Base-by-base conservation (phyloP, 495 filamentous ascomycete species). In the Daldinia concentrica region DNA sequence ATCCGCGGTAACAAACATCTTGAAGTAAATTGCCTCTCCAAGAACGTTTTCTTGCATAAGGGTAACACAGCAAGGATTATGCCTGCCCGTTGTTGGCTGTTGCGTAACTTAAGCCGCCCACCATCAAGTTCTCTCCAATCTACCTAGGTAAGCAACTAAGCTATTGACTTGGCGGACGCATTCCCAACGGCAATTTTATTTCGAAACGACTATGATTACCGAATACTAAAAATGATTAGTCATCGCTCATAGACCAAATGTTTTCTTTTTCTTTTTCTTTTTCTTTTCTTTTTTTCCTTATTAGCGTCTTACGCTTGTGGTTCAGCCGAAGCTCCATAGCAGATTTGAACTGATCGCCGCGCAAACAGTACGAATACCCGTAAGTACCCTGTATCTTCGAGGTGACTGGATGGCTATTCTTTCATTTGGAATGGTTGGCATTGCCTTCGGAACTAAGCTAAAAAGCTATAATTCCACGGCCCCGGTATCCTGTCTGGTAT, bases 11-110 rank as follows among this genome's bases (percentile, higher is more conserved):
- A 50, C 48, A 64, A 51, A 68, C 60, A 57, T 12, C 52, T 41
- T 15, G 55, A 32, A 48, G 32, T 58, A 63, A 29, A 67, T 68
- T 72, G 61, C 26, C 6, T 55, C 64, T 72, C 69, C 69, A 41
- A 61, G 59, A 68, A 58, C 12, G 64, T 61, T 51, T 9, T 39
- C 27, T 12, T 72, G 64, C 69, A 72, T 71, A 37, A 37, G 2
- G 6, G 60, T 59, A 24, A 30, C 58, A 58, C 63, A 61, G 32
- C 60, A 64, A 61, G 48, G 60, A 26, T 63, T 52, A 59, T 43
- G 8, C 12, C 30, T 24, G 43, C 43, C 50, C 41, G 58, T 45
- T 59, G 41, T 26, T 59, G 63, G 39, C 52, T 27, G 54, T 67
- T 55, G 69, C 45, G 22, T 19, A 43, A 6, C 14, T 24, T 15